Conservation (phyloP, 2,329 filamentous ascomycete genomes). For the Scedosporium apiospermum region DNA sequence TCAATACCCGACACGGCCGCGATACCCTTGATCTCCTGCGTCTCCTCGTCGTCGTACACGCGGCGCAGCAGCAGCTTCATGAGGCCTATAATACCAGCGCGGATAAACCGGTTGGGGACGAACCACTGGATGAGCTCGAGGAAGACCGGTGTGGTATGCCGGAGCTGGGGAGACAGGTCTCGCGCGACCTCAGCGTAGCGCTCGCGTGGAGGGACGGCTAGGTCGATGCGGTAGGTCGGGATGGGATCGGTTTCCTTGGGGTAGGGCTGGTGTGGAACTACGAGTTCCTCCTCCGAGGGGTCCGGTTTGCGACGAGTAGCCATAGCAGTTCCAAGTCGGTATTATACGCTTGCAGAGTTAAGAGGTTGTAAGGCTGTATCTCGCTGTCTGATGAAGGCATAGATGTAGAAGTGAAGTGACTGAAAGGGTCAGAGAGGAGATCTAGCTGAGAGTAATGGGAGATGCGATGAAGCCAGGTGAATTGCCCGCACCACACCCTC, state of each 20-base stretch:
- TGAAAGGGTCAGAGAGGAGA: no score
- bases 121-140: background rate
- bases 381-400: no score
- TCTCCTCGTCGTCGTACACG: slow-evolving; percentile 46
- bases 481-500: background rate
- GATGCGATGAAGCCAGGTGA: background rate
- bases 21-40: slow-evolving; percentile 50
- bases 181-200: slow-evolving; percentile 15
- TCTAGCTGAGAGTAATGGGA: background rate
- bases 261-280: background rate
- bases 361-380: no score
- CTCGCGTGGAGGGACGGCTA: slow-evolving; percentile 15
- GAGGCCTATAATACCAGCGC: slow-evolving; percentile 22
- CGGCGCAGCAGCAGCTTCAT: slow-evolving; percentile 36
- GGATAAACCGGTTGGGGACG: slow-evolving; percentile 15
- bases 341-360: background rate
- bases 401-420: no score
- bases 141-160: slow-evolving; percentile 28
- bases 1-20: slow-evolving; percentile 37
- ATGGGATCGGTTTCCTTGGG: slow-evolving; percentile 9
- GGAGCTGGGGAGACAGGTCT: slow-evolving; percentile 31
- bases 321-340: background rate
- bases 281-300: background rate
- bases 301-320: background rate
- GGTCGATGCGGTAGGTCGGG: slow-evolving; percentile 18